Evolutionary conservation across 108 stramenopile genomes (phyloP), one percentile per base, ranked within the genome.

Genomic region (Nitzschia putrida): DNA sequence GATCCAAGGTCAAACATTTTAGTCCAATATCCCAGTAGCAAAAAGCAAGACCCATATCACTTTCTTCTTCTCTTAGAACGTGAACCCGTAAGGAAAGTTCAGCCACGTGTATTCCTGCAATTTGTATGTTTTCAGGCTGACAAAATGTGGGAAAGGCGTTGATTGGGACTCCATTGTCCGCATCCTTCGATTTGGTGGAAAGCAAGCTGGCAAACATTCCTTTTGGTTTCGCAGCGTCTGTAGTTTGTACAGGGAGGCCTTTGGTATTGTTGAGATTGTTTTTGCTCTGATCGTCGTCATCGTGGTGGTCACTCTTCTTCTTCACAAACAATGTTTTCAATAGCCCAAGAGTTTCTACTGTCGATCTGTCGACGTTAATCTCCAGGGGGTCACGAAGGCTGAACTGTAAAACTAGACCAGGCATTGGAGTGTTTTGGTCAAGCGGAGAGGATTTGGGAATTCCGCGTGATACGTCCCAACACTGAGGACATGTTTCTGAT

Each of bases 111-210:
- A 92, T 40, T 20, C 85, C 87, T 9, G 83, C 39, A 29, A 89
- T 47, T 56, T 86, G 76, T 18, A 87, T 83, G 23, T 80, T 73
- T 73, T 92, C 88, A 64, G 91, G 91, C 64, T 92, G 85, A 88
- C 89, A 88, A 53, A 76, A 86, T 13, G 61, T 42, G 0, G 88
- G 78, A 53, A 85, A 92, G 0, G 85, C 57, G 21, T 72, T 61
- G 14, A 49, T 6, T 3, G 29, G 29, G 42, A 37, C 4, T 6
- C 18, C 7, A 7, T 53, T 24, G 6, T 80, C 47, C 23, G 40
- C 52, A 22, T 61, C 49, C 40, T 24, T 13, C 34, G 29, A 54
- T 38, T 71, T 65, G 11, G 57, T 21, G 5, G 44, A 29, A 16
- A 51, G 22, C 40, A 66, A 37, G 23, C 60, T 57, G 49, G 55